Evolutionary conservation across 1,139 yeast species (phyloP), one percentile per base, ranked within the genome.

Genomic region (Yamadazyma taylorii): DNA sequence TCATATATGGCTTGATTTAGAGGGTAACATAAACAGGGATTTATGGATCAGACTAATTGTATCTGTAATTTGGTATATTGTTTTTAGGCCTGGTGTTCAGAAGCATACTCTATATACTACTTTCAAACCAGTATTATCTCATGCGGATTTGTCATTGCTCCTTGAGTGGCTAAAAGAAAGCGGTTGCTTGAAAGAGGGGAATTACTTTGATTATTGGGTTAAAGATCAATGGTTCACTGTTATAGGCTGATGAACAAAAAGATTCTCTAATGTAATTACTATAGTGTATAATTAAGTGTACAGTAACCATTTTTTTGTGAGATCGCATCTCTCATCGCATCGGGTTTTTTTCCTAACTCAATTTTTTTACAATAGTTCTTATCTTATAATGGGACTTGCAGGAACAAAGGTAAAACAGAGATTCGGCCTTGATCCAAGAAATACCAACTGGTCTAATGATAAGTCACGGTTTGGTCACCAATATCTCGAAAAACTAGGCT

Each of bases 381-480:
- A 24, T 11, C 11, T 8, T 13, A n/a, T n/a, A 14, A 82, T 87
- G 96, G 98, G 98, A 36, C 76, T 92, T 48, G 95, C 97, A 29
- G 97, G 89, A 6, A 75, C 82, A 3, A 85, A 81, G 57, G 79
- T 76, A 17, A 88, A 85, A 54, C 95, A 87, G 53, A 77, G 94
- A 53, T 85, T 90, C 60, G 97, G 97, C 12, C 64, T 74, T 33
- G 99, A 92, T 63, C 99, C 98, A 13, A 72, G 97, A 53, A 92
- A 92, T 55, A 89, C 96, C 3, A 78, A 80, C 48, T 92, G 99
- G 99, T 85, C 97, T 24, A 88, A 89, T 56, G 81, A 92, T 52
- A 84, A 85, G 0, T 69, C 72, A 7, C 66, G 96, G 41, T 92
- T 92, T 55, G 98, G 98, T 1, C 96, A 86, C 58, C 79, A 84